These are phyloP conservation scores for Actinidia polygama DNA, from an alignment of 179 eudicot genomes.

Conservation along the genomic window DNA sequence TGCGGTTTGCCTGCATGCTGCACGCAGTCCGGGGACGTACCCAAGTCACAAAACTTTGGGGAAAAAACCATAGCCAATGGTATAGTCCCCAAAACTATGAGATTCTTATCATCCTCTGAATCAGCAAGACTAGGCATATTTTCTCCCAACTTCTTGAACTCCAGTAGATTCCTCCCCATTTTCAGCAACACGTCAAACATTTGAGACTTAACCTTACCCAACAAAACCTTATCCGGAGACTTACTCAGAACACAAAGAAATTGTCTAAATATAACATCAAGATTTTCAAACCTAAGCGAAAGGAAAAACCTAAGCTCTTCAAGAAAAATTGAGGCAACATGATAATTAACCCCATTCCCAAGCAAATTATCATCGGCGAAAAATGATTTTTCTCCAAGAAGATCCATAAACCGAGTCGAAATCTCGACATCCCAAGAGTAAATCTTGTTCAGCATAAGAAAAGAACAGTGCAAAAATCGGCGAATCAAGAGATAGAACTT, in stretches of 20 bases:
- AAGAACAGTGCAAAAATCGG: conserved; percentile 53
- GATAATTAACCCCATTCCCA: conserved; percentile 86
- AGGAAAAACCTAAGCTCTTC: conserved; percentile 71
- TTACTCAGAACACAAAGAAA: conserved; percentile 50
- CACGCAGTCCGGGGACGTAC: conserved; percentile 58
- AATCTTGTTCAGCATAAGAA: conserved; percentile 48
- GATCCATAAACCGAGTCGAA: conserved; percentile 39
- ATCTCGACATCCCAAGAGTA: conserved; percentile 61
- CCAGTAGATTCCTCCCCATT: conserved; percentile 59
- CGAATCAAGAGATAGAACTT: conserved; percentile 81
- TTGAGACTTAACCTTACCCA: conserved; percentile 60
- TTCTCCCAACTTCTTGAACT: conserved; percentile 38
- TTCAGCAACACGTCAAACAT: conserved; percentile 65
- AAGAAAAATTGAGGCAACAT: conserved; percentile 67
- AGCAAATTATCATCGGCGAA: conserved; percentile 49
- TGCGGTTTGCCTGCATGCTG: conserved; percentile 92
- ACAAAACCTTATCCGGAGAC: conserved; percentile 65
- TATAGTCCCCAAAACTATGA: conserved; percentile 51
- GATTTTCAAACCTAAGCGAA: conserved; percentile 55
- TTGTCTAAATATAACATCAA: conserved; percentile 60
- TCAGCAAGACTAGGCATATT: conserved; percentile 19
- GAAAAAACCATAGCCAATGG: conserved; percentile 63
- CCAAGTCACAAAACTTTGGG: conserved; percentile 56
- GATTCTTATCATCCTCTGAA: conserved; percentile 32
- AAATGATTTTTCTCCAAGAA: conserved; percentile 52